Evolutionary conservation across 2,329 filamentous ascomycete species (phyloP).

Genomic region (Nemania sp.): DNA sequence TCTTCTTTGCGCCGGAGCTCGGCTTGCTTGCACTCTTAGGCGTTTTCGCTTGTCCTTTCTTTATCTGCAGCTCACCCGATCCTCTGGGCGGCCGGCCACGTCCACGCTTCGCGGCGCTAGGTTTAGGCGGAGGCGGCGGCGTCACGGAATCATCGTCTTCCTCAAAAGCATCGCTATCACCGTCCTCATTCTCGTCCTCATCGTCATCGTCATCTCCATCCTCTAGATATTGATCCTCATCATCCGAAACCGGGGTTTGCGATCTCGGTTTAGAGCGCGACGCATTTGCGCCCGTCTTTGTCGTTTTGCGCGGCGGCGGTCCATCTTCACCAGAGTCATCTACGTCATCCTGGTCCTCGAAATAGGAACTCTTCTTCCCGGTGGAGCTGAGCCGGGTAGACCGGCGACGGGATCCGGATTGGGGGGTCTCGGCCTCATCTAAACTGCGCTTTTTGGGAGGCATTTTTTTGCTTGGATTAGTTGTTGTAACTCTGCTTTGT

Average conservation of each 20-base stretch:
- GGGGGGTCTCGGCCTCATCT: conserved; percentile 26
- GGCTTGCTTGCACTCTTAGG: conserved; percentile 9
- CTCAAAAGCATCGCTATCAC: conserved; percentile 47
- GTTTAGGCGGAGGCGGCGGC: conserved; percentile 29
- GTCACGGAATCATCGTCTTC: conserved; percentile 41
- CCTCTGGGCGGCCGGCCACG: conserved; percentile 42
- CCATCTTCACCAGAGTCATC: conserved; percentile 40
- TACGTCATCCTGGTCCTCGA: conserved; percentile 53
- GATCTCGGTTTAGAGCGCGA: conserved; percentile 34
- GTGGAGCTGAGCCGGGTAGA: conserved; percentile 61
- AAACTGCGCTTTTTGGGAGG: conserved; percentile 42
- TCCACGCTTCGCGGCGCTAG: conserved; percentile 35
- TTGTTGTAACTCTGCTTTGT: neutral
- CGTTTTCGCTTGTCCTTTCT: neutral
- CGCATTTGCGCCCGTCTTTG: conserved; percentile 30
- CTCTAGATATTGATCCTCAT: conserved; percentile 40
- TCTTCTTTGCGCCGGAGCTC: conserved; percentile 35
- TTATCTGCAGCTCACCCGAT: neutral
- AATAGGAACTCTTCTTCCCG: conserved; percentile 63
- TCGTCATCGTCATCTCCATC: conserved; percentile 50
- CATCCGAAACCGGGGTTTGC: conserved; percentile 41
- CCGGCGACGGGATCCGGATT: conserved; percentile 45
- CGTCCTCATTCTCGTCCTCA: conserved; percentile 47
- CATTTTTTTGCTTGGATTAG: conserved; percentile 36
- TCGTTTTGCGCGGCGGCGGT: conserved; percentile 38